Percentiles rank a stretch among this genome's conserved stretches.
These are phyloP conservation scores for Solanum sejunctum DNA, from an alignment of 257 asterid species.

Conservation along the genomic window DNA sequence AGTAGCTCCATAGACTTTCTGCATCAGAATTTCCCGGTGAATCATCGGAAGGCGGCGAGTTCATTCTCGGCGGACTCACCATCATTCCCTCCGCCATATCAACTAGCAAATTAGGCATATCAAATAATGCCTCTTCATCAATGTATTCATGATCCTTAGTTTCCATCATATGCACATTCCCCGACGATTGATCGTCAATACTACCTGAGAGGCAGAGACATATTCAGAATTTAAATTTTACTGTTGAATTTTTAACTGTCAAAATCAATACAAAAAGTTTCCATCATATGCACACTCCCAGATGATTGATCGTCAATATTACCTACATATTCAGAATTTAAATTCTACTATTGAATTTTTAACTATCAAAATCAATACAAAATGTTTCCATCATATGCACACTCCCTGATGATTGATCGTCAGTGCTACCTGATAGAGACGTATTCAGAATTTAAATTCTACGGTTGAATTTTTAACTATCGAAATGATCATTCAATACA, in stretches of 20 bases:
- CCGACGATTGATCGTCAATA: background rate
- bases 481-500: background rate
- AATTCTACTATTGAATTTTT: background rate
- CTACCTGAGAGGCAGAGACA: background rate
- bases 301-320: background rate
- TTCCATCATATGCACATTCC: background rate
- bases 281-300: background rate
- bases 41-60: constrained; percentile 5
- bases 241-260: background rate
- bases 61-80: constrained; percentile 35
- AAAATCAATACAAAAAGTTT: background rate
- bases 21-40: constrained; percentile 18
- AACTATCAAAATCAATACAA: too few species aligned
- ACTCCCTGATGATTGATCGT: too few species aligned
- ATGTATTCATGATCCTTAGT: constrained; percentile 6
- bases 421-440: too few species aligned
- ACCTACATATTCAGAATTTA: background rate
- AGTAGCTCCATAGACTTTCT: constrained; percentile 26
- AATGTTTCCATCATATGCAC: too few species aligned
- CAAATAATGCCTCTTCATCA: constrained; percentile 30
- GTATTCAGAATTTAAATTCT: background rate
- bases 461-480: too few species aligned
- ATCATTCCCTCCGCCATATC: constrained; percentile 42
- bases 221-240: background rate
- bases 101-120: constrained; percentile 36